Evolutionary conservation across 2,329 filamentous ascomycete genomes (phyloP), one percentile per base, ranked within the genome.

Genomic region (Botrytis fragariae): DNA sequence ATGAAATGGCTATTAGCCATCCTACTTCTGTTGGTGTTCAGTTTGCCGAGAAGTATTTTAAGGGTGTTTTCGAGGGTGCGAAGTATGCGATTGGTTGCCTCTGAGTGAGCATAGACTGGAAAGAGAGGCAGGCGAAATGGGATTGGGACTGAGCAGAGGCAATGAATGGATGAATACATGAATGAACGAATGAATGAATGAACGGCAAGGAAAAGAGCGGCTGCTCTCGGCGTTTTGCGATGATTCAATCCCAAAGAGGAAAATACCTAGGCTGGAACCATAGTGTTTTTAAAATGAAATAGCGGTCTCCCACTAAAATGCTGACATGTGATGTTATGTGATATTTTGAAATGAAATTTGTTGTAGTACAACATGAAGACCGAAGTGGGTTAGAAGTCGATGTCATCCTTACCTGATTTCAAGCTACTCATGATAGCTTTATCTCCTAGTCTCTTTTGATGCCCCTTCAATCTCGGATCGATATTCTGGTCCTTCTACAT

Each of bases 1-100:
- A 84, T 18, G 80, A 85, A 78, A 83, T 91, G 57, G 89, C 89
- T 4, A 91, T 92, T 81, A 90, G 88, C 77, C 88, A 90, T 77
- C 89, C 89, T n/a, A 92, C 90, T 0, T 87, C 87, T 76, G 87
- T 86, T 77, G 90, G 90, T 54, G 86, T 85, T 22, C 82, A 82
- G 60, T 82, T 92, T 75, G 88, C 89, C 14, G 83, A 63, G 44
- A 73, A 86, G 77, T 86, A 85, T 74, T 91, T 67, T 22, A 25
- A 39, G 20, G 62, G 57, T n/a, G 62, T 65, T 29, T 74, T 74
- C 20, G 48, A 45, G 20, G 57, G 59, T 5, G 70, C 54, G 42
- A 44, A 22, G 39, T 69, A 29, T 35, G 32, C 39, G 32, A 9
- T 72, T 61, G 35, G 20, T 42, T 29, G 22, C 54, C 14, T 6